Conservation (phyloP, 1,284 basidiomycete genomes). For the Hortiboletus rubellus region DNA sequence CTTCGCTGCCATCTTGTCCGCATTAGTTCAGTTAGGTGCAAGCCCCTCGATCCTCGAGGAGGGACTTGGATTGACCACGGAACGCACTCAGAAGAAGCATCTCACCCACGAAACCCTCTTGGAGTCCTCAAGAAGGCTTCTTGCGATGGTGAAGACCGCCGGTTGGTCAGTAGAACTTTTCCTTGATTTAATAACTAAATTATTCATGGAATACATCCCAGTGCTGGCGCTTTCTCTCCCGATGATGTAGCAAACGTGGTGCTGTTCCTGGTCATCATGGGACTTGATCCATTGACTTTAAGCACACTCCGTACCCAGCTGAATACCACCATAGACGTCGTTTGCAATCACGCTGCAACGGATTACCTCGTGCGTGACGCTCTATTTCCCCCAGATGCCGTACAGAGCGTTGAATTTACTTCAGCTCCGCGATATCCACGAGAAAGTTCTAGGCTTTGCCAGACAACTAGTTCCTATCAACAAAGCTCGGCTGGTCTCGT, state of each 20-base stretch:
- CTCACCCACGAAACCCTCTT: conserved; percentile 26
- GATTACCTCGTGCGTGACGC: conserved; percentile 36
- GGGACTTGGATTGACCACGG: conserved; percentile 14
- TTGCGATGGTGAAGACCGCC: conserved; percentile 46
- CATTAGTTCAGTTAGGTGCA: conserved; percentile 30
- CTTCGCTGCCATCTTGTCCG: conserved; percentile 18
- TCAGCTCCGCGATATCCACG: conserved; percentile 51
- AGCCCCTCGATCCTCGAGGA: conserved; percentile 18
- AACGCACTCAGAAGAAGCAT: conserved; percentile 1
- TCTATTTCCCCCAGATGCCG: background rate
- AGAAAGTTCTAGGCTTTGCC: conserved; percentile 43
- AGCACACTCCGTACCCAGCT: conserved; percentile 47
- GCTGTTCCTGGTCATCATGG: conserved; percentile 52
- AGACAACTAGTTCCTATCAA: conserved; percentile 40
- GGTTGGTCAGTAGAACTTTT: conserved; percentile 42
- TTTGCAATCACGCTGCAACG: conserved; percentile 42
- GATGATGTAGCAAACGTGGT: conserved; percentile 53
- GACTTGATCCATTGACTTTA: conserved; percentile 52
- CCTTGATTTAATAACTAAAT: background rate
- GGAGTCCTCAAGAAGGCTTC: conserved; percentile 41
- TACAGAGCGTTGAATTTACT: background rate
- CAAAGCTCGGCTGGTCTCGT: conserved; percentile 49
- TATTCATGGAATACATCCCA: conserved; percentile 22
- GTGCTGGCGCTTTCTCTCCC: conserved; percentile 36
- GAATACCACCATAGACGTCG: conserved; percentile 43